Conservation (phyloP, 176 grass and related monocot genomes). For the Zoysia pacifica region DNA sequence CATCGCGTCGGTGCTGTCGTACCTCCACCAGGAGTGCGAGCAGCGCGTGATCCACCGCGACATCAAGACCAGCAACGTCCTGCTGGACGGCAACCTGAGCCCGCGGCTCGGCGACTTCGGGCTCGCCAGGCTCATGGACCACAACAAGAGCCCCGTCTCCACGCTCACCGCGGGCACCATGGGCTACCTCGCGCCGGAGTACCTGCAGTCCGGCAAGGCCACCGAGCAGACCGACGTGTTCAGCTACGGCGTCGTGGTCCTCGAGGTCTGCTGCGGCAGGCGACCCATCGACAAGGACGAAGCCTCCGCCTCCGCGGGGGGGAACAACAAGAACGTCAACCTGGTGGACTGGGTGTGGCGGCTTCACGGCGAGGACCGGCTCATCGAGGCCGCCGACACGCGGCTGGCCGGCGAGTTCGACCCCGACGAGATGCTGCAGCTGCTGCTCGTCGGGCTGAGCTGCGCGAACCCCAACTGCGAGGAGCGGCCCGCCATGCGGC, state of each 20-base stretch:
- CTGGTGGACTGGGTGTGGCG: slow-evolving; percentile 93
- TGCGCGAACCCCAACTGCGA: slow-evolving; percentile 88
- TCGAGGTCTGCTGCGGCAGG: slow-evolving; percentile 87
- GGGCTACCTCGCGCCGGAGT: slow-evolving; percentile 94
- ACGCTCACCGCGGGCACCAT: slow-evolving; percentile 91
- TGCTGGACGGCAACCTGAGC: slow-evolving; percentile 71
- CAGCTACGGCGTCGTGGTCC: slow-evolving; percentile 83
- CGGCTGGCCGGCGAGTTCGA: slow-evolving; percentile 61
- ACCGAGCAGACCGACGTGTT: slow-evolving; percentile 92
- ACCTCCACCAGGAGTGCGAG: slow-evolving; percentile 92
- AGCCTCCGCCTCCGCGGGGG: background rate
- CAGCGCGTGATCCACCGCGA: slow-evolving; percentile 86
- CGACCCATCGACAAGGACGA: slow-evolving; percentile 82
- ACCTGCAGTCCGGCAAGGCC: slow-evolving; percentile 90
- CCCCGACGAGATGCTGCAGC: slow-evolving; percentile 62
- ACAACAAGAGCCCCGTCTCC: slow-evolving; percentile 81
- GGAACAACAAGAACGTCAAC: slow-evolving; percentile 58
- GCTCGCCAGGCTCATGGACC: slow-evolving; percentile 79
- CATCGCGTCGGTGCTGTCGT: slow-evolving; percentile 71
- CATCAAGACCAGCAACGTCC: slow-evolving; percentile 89
- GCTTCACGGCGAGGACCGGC: slow-evolving; percentile 66
- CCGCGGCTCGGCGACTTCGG: slow-evolving; percentile 89
- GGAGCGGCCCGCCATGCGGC: slow-evolving; percentile 80
- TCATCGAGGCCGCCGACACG: slow-evolving; percentile 69
- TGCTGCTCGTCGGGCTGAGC: slow-evolving; percentile 80